Base-by-base conservation (phyloP, 2,329 filamentous ascomycete genomes). In the Phialocephala sp. region DNA sequence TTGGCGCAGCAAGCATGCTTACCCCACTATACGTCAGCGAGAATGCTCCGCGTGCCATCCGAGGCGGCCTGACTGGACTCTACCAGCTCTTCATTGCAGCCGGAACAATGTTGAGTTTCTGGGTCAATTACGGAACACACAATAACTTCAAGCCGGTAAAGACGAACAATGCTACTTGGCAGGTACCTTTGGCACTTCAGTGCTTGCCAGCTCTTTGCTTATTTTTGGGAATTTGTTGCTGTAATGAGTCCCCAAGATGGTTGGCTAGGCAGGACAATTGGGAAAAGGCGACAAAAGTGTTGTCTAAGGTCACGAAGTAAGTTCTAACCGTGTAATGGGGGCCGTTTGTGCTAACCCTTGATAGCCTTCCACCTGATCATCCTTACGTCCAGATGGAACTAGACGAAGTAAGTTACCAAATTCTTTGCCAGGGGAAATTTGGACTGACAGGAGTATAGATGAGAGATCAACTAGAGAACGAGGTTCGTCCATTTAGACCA, bases 201-300 rank as follows among this genome's bases (percentile, higher is more conserved):
- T 83, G 82, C 60, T 79, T 91, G 3, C 89, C 89, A 0, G 88
- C 89, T 1, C 69, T 89, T 63, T 81, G 87, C 36, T 80, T 92
- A 15, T 79, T 89, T 36, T 37, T 80, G 18, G 86, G 87, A 69
- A 90, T 92, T 82, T 73, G 85, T 1, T 75, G 89, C 59, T 89
- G 87, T 73, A 81, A 81, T 12, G 83, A 85, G 69, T 89, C 87
- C 8, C 89, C 89, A 15, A 84, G 89, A 69, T 91, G 86, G 85
- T 83, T 89, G 27, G 89, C 89, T 27, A 86, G 87, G 70, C 83
- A 87, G 71, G 88, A 91, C 71, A 83, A 88, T 68, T 91, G 88
- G 88, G 89, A 91, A 66, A 80, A 85, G 47, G 86, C 89, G 1
- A 84, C 82, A 2, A 66, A 66, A 0, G 83, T 87, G 20, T 81